Base-by-base conservation (phyloP, 768 basidiomycete species). In the Hericium rajendrae region DNA sequence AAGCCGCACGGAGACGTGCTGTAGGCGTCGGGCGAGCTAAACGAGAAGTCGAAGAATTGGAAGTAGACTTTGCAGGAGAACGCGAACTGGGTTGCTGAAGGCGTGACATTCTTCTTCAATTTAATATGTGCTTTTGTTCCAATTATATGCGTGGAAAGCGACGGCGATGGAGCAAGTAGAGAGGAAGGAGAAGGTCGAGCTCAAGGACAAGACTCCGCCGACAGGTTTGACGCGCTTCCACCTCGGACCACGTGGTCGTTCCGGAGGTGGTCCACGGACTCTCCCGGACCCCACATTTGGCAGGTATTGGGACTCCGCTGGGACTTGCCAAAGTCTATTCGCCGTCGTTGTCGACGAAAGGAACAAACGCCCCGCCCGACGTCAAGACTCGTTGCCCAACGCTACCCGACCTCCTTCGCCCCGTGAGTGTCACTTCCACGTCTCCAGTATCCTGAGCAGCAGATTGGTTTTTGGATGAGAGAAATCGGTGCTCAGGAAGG, bases 51-150 rank as follows among this genome's bases (percentile, higher is more conserved):
- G 55, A 48, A 20, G 37, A n/a, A 13, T 26, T 18, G 10, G 28
- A n/a, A 12, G 55, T 32, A 13, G 71, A 64, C 52, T 63, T 73
- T 49, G 64, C 59, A 0, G 72, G 63, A 50, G 69, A 65, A 4
- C 71, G 68, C 8, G 71, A 61, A 32, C 28, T 32, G n/a, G 60
- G 60, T 55, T 70, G 71, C n/a, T 74, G 73, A 22, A 74, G 61
- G 39, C 75, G 75, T 57, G 75, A 75, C 75, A 77, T 76, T 32
- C 5, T 32, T 32, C 32, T 32, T 32, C 32, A 32, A 32, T 32
- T 32, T 32, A 32, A 32, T 32, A 10, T 32, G 2, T 32, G 32
- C 32, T 32, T 32, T 32, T 32, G 8, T 32, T 32, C 32, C 9
- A 8, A 32, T 32, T 32, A 32, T 32, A 6, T 32, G 32, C 6